Evolutionary conservation across 129 eudicot genomes (phyloP).

Genomic region (Deinandra increscens): DNA sequence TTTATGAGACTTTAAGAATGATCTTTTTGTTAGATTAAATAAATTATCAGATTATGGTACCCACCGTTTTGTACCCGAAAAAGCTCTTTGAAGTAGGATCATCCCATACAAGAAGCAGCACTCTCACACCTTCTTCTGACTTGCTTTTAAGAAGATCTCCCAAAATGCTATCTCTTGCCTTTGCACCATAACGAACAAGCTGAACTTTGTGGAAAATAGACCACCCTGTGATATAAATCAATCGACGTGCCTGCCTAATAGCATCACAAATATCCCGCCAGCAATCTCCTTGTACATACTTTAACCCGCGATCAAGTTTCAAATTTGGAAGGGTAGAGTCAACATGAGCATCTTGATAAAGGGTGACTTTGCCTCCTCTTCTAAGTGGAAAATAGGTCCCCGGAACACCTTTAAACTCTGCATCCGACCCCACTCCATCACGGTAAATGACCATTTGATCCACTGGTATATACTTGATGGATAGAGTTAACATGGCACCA

Average conservation of each 20-base stretch:
- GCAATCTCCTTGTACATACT: conserved; percentile 67
- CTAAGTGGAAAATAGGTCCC: conserved; percentile 84
- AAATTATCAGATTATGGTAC: conserved; percentile 4
- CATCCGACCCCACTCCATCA: conserved; percentile 66
- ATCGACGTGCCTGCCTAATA: conserved; percentile 59
- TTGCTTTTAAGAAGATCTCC: conserved; percentile 81
- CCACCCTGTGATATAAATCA: conserved; percentile 91
- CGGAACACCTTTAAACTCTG: conserved; percentile 63
- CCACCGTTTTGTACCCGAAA: conserved; percentile 60
- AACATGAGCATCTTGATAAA: conserved; percentile 95
- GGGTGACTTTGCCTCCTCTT: conserved; percentile 64
- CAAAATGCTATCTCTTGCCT: conserved; percentile 40
- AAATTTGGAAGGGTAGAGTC: conserved; percentile 53
- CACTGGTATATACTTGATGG: conserved; percentile 67
- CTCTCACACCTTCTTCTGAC: conserved; percentile 90
- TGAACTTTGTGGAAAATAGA: conserved; percentile 71
- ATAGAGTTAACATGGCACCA: conserved; percentile 60
- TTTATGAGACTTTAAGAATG: not conserved
- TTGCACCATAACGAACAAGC: conserved; percentile 70
- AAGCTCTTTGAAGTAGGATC: conserved; percentile 89
- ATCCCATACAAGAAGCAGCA: conserved; percentile 93
- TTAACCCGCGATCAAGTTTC: conserved; percentile 57
- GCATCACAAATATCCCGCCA: conserved; percentile 87
- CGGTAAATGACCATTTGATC: conserved; percentile 52
- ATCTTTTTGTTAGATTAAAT: not conserved